Percentiles rank a stretch among this genome's conserved stretches.
Evolutionary conservation across 2,329 filamentous ascomycete species (phyloP).

Genomic region (Phyllosticta ampelicida): DNA sequence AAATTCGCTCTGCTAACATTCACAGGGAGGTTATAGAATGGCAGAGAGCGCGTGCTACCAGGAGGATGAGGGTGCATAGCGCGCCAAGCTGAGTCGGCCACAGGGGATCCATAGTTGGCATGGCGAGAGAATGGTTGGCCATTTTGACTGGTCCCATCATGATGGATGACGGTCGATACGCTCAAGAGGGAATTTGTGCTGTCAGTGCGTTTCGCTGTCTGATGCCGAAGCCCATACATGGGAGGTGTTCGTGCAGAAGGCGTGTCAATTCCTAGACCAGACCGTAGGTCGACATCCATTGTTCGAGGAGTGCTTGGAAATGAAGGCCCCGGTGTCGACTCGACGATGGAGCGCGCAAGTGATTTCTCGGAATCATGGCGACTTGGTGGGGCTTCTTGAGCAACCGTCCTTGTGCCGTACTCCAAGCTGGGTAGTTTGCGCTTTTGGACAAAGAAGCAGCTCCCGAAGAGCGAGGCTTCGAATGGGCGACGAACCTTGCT

Average conservation of each 20-base stretch:
- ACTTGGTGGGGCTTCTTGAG: background rate
- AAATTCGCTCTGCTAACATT: background rate
- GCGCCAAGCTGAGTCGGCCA: constrained; percentile 20
- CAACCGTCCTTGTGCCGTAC: constrained; percentile 14
- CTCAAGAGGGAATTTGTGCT: background rate
- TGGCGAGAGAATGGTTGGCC: constrained; percentile 12
- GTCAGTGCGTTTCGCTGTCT: background rate
- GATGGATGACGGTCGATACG: constrained; percentile 16
- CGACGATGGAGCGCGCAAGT: background rate
- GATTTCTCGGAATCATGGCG: background rate
- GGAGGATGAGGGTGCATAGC: constrained; percentile 21
- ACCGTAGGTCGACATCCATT: constrained; percentile 12
- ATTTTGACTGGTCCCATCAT: background rate
- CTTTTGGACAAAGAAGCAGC: constrained; percentile 9
- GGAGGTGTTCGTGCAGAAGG: background rate
- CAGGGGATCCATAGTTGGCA: background rate
- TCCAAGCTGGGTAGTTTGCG: constrained; percentile 17
- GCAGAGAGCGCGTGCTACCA: background rate
- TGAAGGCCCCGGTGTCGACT: constrained; percentile 4
- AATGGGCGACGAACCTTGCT: constrained; percentile 25
- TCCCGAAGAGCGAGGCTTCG: constrained; percentile 24
- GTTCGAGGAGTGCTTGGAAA: constrained; percentile 1
- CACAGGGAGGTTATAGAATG: background rate
- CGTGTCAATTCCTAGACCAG: constrained; percentile 10
- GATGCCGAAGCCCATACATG: constrained; percentile 6